phyloP scores from a whole-genome alignment of 2,329 filamentous ascomycete genomes.

The Macrophomina tecta region DNA sequence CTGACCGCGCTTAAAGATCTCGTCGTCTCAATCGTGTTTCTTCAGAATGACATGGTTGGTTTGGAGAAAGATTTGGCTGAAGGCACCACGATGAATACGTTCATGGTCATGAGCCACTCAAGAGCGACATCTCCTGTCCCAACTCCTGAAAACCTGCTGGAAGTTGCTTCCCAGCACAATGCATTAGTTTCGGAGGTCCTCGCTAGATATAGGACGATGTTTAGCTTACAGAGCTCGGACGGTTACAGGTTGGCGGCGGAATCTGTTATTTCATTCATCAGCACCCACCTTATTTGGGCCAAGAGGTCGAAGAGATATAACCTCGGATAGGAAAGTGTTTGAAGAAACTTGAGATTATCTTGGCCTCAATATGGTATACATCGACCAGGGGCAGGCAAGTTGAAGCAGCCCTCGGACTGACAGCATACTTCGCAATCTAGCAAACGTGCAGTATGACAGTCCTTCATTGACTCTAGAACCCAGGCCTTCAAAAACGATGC shows the following conservation, averaged over 20 bases:
- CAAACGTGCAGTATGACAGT: too few relatives aligned
- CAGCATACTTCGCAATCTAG: too few relatives aligned
- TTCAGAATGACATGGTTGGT: conserved; percentile 31
- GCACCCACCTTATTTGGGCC: background rate
- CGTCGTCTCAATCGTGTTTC: conserved; percentile 25
- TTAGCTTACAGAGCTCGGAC: background rate
- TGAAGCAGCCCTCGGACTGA: too few relatives aligned
- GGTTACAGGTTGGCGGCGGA: background rate
- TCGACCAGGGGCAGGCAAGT: too few relatives aligned
- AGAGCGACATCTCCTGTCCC: background rate
- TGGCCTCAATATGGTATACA: too few relatives aligned
- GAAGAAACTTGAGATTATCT: too few relatives aligned
- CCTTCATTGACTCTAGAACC: too few relatives aligned
- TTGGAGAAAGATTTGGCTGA: conserved; percentile 27
- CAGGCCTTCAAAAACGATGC: too few relatives aligned
- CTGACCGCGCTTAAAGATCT: background rate
- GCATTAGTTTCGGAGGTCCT: background rate
- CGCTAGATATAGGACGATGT: background rate
- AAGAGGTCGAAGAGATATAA: background rate
- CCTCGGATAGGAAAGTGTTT: background rate
- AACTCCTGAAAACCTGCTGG: background rate
- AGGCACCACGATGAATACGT: conserved; percentile 23
- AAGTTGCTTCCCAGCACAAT: background rate
- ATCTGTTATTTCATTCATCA: background rate
- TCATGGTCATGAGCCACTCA: conserved; percentile 14